Evolutionary conservation across 139 green algal species (phyloP).

Genomic region (Micractinium sp.): DNA sequence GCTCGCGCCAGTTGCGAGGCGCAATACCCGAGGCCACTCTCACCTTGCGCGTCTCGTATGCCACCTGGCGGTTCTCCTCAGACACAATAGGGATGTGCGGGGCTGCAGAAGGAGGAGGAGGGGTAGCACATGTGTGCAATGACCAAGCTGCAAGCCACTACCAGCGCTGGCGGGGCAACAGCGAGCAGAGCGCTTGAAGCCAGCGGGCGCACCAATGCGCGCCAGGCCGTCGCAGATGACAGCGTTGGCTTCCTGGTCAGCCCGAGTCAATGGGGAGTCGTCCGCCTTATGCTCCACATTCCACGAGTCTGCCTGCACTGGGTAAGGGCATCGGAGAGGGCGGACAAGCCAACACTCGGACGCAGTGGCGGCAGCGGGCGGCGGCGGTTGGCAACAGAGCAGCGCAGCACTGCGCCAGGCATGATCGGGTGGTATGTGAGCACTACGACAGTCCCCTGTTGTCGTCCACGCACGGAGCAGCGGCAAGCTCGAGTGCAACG

Average conservation of each 20-base stretch:
- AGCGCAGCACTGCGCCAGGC: not conserved
- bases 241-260: slow-evolving; percentile 78
- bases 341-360: not conserved
- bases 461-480: not conserved
- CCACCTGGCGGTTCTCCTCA: slow-evolving; percentile 79
- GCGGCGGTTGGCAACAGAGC: not conserved
- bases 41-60: slow-evolving; percentile 73
- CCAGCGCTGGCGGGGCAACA: not conserved
- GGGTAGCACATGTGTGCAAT: not conserved
- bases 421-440: not conserved
- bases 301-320: slow-evolving; percentile 60
- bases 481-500: not conserved
- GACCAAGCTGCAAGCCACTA: not conserved
- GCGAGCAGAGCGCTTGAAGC: not conserved
- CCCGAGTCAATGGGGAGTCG: slow-evolving; percentile 76
- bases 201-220: slow-evolving; percentile 15
- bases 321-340: not conserved
- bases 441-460: not conserved
- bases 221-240: slow-evolving; percentile 77
- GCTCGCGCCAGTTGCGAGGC: too few species aligned
- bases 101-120: slow-evolving; percentile 7
- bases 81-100: slow-evolving; percentile 90
- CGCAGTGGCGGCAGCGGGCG: not conserved
- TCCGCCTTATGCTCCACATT: slow-evolving; percentile 79
- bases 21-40: not conserved